Base-by-base conservation (phyloP, 2,329 filamentous ascomycete species). In the Grosmannia huntii region DNA sequence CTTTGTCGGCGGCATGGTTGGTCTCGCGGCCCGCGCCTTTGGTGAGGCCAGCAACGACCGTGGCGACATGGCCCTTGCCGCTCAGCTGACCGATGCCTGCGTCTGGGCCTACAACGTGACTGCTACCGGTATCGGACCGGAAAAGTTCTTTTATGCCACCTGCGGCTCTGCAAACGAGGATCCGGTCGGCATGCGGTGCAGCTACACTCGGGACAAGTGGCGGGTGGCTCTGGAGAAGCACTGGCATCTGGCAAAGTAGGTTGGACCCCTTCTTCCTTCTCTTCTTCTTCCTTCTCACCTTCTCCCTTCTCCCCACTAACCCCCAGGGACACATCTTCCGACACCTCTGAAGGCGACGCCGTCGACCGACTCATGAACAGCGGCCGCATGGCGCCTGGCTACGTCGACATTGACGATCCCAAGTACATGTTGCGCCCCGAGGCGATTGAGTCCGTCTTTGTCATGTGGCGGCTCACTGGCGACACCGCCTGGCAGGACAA, bases 381-480 rank as follows among this genome's bases (percentile, higher is more conserved):
- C 53, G 72, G 75, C 59, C 72, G 72, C 12, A 64, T 86, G 5
- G 76, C 78, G 9, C 71, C 70, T 6, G 84, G 83, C 23, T 80
- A 86, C 67, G 72, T 77, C 3, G 72, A 73, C 21, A 75, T 85
- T 53, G 68, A 72, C 49, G 80, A 85, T 59, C 70, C 73, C 48
- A 76, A 77, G 58, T 89, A 88, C 66, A 80, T 87, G 33, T 74
- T 89, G 51, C 79, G 85, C 59, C 87, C 87, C 23, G 88, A 92
- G 71, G 87, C 87, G 2, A 89, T 92, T 57, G 88, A 92, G 72
- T 87, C 83, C 16, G 81, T 94, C 5, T 92, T 89, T 69, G 80
- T 89, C 66, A 81, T 92, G 75, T 89, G 86, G 68, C 81, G 87
- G 59, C 75, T 89, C 60, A 90, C 86, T 0, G 87, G 86, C 28